Conservation (phyloP, 1,284 basidiomycete species). For the Neonothopanus nambi region DNA sequence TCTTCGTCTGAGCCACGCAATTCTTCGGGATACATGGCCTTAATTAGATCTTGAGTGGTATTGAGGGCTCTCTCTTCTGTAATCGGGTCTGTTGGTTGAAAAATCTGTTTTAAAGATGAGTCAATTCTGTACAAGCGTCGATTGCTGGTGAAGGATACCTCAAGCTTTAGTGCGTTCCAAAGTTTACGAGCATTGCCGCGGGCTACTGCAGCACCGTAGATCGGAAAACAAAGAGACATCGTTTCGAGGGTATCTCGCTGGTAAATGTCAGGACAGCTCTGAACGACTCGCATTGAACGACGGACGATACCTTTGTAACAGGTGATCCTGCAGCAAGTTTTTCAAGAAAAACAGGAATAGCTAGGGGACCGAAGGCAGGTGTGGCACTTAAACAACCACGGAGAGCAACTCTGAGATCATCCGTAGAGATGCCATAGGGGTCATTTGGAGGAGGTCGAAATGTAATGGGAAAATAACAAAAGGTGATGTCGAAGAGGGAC, state of each 20-base stretch:
- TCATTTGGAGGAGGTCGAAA: constrained; percentile 95
- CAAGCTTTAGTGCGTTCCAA: constrained; percentile 87
- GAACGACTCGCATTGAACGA: too few species aligned
- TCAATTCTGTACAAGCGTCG: neutral
- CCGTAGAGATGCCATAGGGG: constrained; percentile 89
- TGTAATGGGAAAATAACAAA: constrained; percentile 99
- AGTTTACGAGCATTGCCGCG: constrained; percentile 69
- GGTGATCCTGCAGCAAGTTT: constrained; percentile 88
- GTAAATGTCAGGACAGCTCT: neutral
- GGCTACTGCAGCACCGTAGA: constrained; percentile 72
- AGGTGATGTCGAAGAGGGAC: constrained; percentile 93
- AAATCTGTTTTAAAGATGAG: constrained; percentile 58
- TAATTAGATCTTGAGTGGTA: constrained; percentile 69
- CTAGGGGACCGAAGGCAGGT: constrained; percentile 81
- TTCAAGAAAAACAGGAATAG: constrained; percentile 89
- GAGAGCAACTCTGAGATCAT: constrained; percentile 81
- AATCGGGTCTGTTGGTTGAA: constrained; percentile 80
- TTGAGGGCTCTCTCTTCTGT: constrained; percentile 76
- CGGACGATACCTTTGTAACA: constrained; percentile 80
- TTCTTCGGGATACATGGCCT: constrained; percentile 62
- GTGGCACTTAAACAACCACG: constrained; percentile 76
- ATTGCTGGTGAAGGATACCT: constrained; percentile 50
- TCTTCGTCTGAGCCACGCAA: constrained; percentile 33
- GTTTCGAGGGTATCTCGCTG: constrained; percentile 84
- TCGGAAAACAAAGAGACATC: constrained; percentile 74